Percentiles rank a stretch among this genome's conserved stretches.
phyloP scores from a whole-genome alignment of 257 asterid species.

The Ajuga chamaepitys region DNA sequence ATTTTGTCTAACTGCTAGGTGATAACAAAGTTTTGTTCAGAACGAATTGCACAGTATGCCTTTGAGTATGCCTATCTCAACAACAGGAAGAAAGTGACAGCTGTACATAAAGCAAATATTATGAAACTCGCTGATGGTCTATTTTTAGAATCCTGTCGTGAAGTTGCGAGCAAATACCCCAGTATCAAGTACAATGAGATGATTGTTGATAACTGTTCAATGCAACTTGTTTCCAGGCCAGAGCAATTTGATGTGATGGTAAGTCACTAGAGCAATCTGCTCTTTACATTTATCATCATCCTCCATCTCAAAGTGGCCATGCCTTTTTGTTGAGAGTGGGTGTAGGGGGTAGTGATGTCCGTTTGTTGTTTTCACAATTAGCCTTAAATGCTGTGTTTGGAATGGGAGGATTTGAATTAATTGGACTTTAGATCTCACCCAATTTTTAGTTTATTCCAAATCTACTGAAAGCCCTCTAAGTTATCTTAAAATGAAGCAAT shows the following conservation, averaged over 20 bases:
- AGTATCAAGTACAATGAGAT: constrained; percentile 60
- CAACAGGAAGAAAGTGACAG: constrained; percentile 90
- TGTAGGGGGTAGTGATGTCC: background rate
- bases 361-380: background rate
- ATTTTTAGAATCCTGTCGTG: constrained; percentile 95
- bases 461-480: no score
- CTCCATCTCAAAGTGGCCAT: background rate
- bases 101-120: constrained; percentile 98
- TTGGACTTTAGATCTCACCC: no score
- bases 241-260: constrained; percentile 97
- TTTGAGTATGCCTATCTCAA: constrained; percentile 97
- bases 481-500: no score
- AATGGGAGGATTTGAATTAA: no score
- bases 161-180: constrained; percentile 88
- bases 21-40: constrained; percentile 95
- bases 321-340: background rate
- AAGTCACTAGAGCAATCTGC: background rate
- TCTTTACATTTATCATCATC: background rate
- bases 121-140: constrained; percentile 99
- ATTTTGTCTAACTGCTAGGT: constrained; percentile 41
- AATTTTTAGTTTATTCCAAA: no score
- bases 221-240: constrained; percentile 99
- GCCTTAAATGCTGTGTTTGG: background rate
- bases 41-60: constrained; percentile 90
- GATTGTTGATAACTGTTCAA: constrained; percentile 96